Percentiles rank a stretch among this genome's conserved stretches.
Evolutionary conservation across 441 rosid genomes (phyloP).

Genomic region (Flueggea neowawraea): DNA sequence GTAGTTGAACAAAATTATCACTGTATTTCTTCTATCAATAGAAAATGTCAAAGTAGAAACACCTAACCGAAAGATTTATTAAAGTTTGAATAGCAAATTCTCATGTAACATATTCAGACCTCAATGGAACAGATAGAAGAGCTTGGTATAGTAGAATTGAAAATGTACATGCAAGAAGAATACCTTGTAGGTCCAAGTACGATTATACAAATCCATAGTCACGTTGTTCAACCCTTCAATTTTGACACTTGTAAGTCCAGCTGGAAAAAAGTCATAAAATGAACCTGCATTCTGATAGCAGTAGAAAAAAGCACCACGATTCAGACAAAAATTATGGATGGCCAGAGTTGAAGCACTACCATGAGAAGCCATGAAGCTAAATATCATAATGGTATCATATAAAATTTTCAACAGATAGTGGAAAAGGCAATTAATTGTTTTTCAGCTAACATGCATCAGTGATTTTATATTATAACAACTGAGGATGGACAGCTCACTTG

Average conservation of each 20-base stretch:
- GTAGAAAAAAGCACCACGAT: not conserved
- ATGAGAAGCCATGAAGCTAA: no score
- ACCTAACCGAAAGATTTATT: no score
- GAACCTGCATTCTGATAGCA: constrained; percentile 83
- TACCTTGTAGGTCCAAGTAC: constrained; percentile 89
- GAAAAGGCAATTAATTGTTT: no score
- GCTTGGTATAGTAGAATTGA: not conserved
- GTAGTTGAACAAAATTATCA: not conserved
- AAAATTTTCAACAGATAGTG: no score
- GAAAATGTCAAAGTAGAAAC: not conserved
- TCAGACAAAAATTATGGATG: not conserved
- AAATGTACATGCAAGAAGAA: constrained; percentile 2
- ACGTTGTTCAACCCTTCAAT: constrained; percentile 82
- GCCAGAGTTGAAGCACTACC: not conserved
- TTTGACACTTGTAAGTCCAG: constrained; percentile 79
- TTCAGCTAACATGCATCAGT: no score
- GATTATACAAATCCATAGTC: constrained; percentile 57
- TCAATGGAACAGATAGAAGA: no score
- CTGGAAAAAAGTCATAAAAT: constrained; percentile 75
- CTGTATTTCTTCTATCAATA: not conserved
- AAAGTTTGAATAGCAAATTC: no score
- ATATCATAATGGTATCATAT: no score
- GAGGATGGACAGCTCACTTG: constrained; percentile 58
- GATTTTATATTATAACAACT: not conserved
- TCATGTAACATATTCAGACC: no score